Evolutionary conservation across 2,329 filamentous ascomycete genomes (phyloP).

Genomic region (Penicillium sp.): DNA sequence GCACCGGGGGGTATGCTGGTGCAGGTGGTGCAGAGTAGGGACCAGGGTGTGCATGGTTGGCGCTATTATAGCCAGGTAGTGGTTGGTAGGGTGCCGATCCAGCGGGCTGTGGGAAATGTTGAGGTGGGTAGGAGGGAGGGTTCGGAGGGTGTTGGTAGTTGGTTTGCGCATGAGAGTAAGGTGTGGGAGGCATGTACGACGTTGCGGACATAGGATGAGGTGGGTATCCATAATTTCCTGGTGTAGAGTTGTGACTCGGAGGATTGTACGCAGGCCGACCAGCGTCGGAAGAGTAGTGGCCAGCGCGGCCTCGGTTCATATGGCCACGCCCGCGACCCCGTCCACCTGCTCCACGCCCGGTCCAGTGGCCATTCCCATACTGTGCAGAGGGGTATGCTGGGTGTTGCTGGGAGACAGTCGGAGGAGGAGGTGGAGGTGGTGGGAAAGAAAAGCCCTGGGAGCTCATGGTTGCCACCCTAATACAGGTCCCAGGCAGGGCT

Average conservation of each 20-base stretch:
- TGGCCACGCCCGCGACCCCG: slow-evolving; percentile 39
- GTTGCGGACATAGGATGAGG: slow-evolving; percentile 26
- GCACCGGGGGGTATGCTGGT: slow-evolving; percentile 17
- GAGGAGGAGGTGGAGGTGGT: slow-evolving; percentile 46
- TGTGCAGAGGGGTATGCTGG: slow-evolving; percentile 23
- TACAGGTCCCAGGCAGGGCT: slow-evolving; percentile 26
- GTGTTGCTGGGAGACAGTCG: slow-evolving; percentile 21
- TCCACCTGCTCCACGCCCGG: slow-evolving; percentile 29
- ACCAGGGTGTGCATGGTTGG: slow-evolving; percentile 21
- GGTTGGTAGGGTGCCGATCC: slow-evolving; percentile 27
- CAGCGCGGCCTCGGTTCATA: slow-evolving; percentile 32
- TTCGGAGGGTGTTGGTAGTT: slow-evolving; percentile 25
- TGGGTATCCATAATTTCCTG: slow-evolving; percentile 34
- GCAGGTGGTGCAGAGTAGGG: slow-evolving; percentile 22
- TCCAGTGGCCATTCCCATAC: slow-evolving; percentile 26
- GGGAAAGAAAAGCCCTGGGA: slow-evolving; percentile 49
- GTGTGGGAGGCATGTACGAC: slow-evolving; percentile 27
- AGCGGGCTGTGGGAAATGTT: slow-evolving; percentile 28
- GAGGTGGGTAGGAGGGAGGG: slow-evolving; percentile 21
- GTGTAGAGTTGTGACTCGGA: slow-evolving; percentile 29
- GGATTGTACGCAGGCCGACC: slow-evolving; percentile 20
- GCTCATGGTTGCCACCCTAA: slow-evolving; percentile 35
- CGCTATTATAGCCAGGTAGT: slow-evolving; percentile 28
- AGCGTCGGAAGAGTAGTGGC: slow-evolving; percentile 15
- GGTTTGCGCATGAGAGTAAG: slow-evolving; percentile 26